Percentiles rank a stretch among this genome's conserved stretches.
Evolutionary conservation across 1,284 basidiomycete species (phyloP).

Genomic region (Malassezia nana): DNA sequence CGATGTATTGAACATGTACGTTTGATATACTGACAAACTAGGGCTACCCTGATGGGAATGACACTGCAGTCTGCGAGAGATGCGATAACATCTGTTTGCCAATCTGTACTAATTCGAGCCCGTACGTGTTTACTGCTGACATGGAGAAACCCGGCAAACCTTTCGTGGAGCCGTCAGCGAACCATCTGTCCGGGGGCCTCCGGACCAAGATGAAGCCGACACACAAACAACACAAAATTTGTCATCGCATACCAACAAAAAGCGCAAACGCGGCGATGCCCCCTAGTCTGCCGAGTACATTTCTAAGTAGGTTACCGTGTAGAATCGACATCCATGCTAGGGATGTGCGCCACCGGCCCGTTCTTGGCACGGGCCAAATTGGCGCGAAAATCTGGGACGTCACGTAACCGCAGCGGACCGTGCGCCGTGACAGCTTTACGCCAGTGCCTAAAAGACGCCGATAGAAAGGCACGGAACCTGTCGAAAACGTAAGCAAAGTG

Average conservation of each 20-base stretch:
- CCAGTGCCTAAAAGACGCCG: too few species aligned
- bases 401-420: neutral
- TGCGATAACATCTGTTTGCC: conserved; percentile 28
- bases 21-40: neutral
- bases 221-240: neutral
- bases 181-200: neutral
- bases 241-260: too few species aligned
- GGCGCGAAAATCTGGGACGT: neutral
- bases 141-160: conserved; percentile 13
- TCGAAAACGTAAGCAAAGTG: neutral
- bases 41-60: conserved; percentile 37
- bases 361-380: neutral
- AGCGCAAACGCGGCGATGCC: neutral
- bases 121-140: conserved; percentile 17
- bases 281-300: too few species aligned
- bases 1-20: conserved; percentile 41
- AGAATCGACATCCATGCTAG: too few species aligned
- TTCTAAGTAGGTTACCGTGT: too few species aligned
- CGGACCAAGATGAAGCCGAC: neutral
- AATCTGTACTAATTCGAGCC: conserved; percentile 28
- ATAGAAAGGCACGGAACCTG: neutral
- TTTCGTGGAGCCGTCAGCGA: conserved; percentile 10
- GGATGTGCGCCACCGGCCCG: too few species aligned
- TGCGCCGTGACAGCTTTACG: neutral
- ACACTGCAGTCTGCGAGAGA: conserved; percentile 29